Evolutionary conservation across 371 early-diverging fungal species (phyloP), one percentile per base, ranked within the genome.

Genomic region (Mortierella sp.): DNA sequence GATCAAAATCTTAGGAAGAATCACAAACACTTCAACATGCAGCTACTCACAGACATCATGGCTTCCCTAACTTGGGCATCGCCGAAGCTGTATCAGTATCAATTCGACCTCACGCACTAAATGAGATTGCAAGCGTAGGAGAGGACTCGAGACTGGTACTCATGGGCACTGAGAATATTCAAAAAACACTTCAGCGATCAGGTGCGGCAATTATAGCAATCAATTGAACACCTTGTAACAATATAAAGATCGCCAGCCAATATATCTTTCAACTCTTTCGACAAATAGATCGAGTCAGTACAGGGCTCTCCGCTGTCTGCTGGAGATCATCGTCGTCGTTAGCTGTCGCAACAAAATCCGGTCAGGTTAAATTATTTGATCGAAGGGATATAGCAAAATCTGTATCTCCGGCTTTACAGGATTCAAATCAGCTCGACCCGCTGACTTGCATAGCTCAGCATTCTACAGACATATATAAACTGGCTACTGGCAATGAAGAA

Each of bases 111-210:
- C 63, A 62, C n/a, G 34, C 32, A 10, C 34, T 49, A 10, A 47
- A 62, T 49, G 63, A 62, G 9, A 62, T 62, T 45, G 63, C 63
- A 19, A 62, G 63, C 22, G 63, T 62, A 3, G 63, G 63, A 13
- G 63, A 19, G 34, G 63, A 62, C 34, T 62, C 63, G 12, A 42
- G 49, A n/a, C 31, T 62, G n/a, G 63, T 47, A 19, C 31, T 62
- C n/a, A 45, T 62, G 12, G 47, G 47, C n/a, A 23, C 47, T n/a
- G 63, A 62, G 13, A 62, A 62, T 47, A 62, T 62, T 19, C 47
- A 62, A 22, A 62, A 62, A 34, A 62, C 47, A 1, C 63, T 62
- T 49, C 63, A 62, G 32, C 63, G 47, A 31, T 62, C 63, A 62
- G 63, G 63, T 62, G 34, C 34, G 35, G 1, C 13, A 19, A 2